Conservation (phyloP, 2,329 filamentous ascomycete genomes). For the Pseudogymnoascus sp. region DNA sequence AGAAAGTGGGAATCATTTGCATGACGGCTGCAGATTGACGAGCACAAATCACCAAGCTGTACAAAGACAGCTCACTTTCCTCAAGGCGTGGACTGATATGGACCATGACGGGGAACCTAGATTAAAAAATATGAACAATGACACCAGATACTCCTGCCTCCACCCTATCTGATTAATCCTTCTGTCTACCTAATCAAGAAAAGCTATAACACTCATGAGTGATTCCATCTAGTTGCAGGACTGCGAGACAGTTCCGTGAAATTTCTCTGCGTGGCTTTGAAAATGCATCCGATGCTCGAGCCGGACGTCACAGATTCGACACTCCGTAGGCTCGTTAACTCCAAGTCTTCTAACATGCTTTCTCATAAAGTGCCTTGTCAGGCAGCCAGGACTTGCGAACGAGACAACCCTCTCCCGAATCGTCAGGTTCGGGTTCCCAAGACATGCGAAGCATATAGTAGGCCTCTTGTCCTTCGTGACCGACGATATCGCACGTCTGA, state of each 20-base stretch:
- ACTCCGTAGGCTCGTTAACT: background rate
- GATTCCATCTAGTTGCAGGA: background rate
- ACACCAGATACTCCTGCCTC: background rate
- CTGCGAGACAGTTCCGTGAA: slow-evolving; percentile 8
- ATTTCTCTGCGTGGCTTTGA: background rate
- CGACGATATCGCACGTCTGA: slow-evolving; percentile 12
- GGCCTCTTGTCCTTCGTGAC: slow-evolving; percentile 14
- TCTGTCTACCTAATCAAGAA: background rate
- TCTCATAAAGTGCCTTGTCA: slow-evolving; percentile 7
- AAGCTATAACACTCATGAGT: background rate
- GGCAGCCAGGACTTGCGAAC: background rate
- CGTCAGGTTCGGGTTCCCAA: background rate
- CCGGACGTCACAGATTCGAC: background rate
- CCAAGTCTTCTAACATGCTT: slow-evolving; percentile 3
- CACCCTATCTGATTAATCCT: background rate
- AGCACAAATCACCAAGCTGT: background rate
- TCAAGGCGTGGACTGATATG: background rate
- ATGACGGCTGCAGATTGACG: background rate
- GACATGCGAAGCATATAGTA: slow-evolving; percentile 10
- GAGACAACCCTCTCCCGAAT: background rate
- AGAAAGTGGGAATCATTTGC: background rate
- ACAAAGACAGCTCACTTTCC: background rate
- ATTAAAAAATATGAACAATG: background rate
- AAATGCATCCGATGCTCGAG: background rate
- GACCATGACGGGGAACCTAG: background rate